Percentiles rank a stretch among this genome's conserved stretches.
phyloP scores from a whole-genome alignment of 495 filamentous ascomycete species.

The Lasiosphaeria ovina region DNA sequence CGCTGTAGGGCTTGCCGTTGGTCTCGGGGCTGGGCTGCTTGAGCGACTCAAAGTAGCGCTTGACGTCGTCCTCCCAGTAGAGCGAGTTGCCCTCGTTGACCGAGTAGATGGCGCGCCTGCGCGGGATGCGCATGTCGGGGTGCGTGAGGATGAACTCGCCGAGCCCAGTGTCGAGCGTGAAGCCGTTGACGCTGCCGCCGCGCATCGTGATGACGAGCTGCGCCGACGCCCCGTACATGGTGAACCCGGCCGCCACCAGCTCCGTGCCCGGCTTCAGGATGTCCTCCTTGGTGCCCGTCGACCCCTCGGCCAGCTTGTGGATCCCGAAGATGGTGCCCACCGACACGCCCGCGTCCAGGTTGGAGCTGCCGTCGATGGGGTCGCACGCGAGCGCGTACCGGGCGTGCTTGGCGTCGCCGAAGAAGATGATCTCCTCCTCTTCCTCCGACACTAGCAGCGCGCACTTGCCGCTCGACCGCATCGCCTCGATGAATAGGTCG shows the following conservation, averaged over 20 bases:
- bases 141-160: conserved; percentile 99
- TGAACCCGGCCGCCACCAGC: conserved; percentile 92
- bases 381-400: conserved; percentile 96
- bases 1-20: conserved; percentile 84
- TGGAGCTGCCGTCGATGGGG: conserved; percentile 96
- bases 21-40: conserved; percentile 64
- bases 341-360: conserved; percentile 95
- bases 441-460: conserved; percentile 93
- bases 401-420: conserved; percentile 73
- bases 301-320: conserved; percentile 76
- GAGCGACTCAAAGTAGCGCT: conserved; percentile 81
- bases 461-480: conserved; percentile 87
- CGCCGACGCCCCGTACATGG: conserved; percentile 97
- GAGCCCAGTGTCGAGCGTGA: conserved; percentile 92
- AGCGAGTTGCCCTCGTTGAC: conserved; percentile 97
- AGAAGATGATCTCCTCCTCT: conserved; percentile 87
- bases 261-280: conserved; percentile 85
- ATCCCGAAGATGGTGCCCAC: conserved; percentile 98
- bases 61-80: conserved; percentile 91
- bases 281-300: conserved; percentile 71
- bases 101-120: conserved; percentile 83
- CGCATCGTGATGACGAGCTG: conserved; percentile 97
- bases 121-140: conserved; percentile 86
- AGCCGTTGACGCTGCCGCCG: conserved; percentile 89
- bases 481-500: conserved; percentile 92